Conservation (phyloP, 2,329 filamentous ascomycete species). For the Aaosphaeria pasadenensis region DNA sequence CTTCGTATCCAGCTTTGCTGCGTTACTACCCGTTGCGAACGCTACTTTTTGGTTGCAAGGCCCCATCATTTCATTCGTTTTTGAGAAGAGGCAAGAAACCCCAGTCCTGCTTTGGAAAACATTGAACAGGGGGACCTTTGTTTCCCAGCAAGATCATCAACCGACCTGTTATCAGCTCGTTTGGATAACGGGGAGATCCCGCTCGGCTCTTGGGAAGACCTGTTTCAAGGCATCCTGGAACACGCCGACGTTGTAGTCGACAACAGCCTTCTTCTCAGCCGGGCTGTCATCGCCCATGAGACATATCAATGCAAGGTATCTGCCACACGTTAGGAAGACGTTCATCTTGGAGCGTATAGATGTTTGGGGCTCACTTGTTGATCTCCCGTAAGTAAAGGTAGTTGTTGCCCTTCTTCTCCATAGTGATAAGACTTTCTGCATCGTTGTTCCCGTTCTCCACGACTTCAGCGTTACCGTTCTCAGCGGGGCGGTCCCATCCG, state of each 20-base stretch:
- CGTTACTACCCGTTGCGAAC: no score
- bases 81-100: no score
- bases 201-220: slow-evolving; percentile 60
- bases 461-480: slow-evolving; percentile 20
- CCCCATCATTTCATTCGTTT: no score
- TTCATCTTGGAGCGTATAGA: background rate
- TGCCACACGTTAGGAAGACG: slow-evolving; percentile 23
- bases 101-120: no score
- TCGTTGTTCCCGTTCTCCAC: slow-evolving; percentile 47
- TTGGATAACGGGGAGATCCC: slow-evolving; percentile 14
- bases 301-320: slow-evolving; percentile 76
- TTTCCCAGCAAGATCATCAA: background rate
- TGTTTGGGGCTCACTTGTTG: slow-evolving; percentile 54
- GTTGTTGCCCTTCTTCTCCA: slow-evolving; percentile 57
- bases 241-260: slow-evolving; percentile 84
- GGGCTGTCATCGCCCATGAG: slow-evolving; percentile 81
- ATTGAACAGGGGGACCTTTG: no score
- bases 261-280: slow-evolving; percentile 77
- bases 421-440: slow-evolving; percentile 61
- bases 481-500: slow-evolving; percentile 61
- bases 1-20: no score
- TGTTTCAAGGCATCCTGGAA: slow-evolving; percentile 75
- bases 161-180: slow-evolving; percentile 7
- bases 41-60: no score
- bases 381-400: slow-evolving; percentile 65